Conservation (phyloP, 192 early-diverging fungal genomes). For the Podochytrium sp. region DNA sequence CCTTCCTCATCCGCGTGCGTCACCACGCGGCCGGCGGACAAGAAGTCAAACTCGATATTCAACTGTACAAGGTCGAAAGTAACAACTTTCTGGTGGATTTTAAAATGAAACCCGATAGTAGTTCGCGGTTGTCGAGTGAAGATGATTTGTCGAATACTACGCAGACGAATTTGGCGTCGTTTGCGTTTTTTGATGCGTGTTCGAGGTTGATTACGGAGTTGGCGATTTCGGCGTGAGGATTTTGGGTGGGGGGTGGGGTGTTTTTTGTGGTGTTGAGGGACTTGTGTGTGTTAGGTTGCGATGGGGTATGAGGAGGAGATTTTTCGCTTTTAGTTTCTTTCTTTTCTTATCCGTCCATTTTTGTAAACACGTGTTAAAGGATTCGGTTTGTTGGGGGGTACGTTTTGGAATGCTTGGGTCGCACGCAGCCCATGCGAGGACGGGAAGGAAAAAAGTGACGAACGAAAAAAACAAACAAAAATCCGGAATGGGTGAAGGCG, state of each 20-base stretch:
- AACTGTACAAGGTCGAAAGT: constrained; percentile 89
- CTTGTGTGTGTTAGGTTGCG: too few relatives aligned
- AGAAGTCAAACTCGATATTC: constrained; percentile 90
- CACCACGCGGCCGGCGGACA: constrained; percentile 34
- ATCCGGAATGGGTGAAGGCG: neutral
- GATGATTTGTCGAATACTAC: constrained; percentile 28
- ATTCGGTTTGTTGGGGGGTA: too few relatives aligned
- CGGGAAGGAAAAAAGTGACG: too few relatives aligned
- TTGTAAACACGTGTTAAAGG: too few relatives aligned
- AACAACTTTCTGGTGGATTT: constrained; percentile 97
- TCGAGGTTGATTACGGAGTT: constrained; percentile 92
- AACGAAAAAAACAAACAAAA: neutral
- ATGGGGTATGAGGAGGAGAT: too few relatives aligned
- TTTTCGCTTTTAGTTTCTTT: too few relatives aligned
- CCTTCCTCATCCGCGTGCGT: constrained; percentile 71
- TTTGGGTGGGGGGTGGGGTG: too few relatives aligned
- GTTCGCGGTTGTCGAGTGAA: constrained; percentile 15
- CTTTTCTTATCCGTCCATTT: too few relatives aligned
- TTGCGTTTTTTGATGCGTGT: constrained; percentile 97
- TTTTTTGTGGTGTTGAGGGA: too few relatives aligned
- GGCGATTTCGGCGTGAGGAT: constrained; percentile 67
- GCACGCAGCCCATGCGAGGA: too few relatives aligned
- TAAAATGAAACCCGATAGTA: constrained; percentile 65
- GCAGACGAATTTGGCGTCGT: constrained; percentile 55
- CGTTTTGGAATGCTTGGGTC: too few relatives aligned